phyloP scores from a whole-genome alignment of 2,329 filamentous ascomycete genomes.

The Cladosporium halotolerans region DNA sequence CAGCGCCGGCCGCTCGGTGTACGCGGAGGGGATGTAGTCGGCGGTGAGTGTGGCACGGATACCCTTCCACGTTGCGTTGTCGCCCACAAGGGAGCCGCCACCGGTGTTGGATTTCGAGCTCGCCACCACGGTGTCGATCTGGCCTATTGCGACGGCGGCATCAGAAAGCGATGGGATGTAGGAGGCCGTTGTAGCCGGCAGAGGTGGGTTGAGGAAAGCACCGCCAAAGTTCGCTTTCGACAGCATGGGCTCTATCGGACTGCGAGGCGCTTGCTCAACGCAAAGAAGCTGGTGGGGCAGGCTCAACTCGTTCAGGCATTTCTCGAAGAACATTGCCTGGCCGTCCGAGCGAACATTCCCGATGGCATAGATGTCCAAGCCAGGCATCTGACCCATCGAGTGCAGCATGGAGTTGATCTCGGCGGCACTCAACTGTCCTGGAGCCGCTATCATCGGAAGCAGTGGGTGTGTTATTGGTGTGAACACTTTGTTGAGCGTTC shows the following conservation, averaged over 20 bases:
- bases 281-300: slow-evolving; percentile 75
- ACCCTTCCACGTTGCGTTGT: slow-evolving; percentile 81
- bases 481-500: slow-evolving; percentile 78
- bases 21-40: slow-evolving; percentile 77
- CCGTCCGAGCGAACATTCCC: slow-evolving; percentile 66
- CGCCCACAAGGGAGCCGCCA: slow-evolving; percentile 56
- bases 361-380: slow-evolving; percentile 74
- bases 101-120: slow-evolving; percentile 29
- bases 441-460: slow-evolving; percentile 75
- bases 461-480: slow-evolving; percentile 83
- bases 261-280: slow-evolving; percentile 63
- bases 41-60: slow-evolving; percentile 74
- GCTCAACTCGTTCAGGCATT: slow-evolving; percentile 55
- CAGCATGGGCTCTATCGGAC: slow-evolving; percentile 64
- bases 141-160: slow-evolving; percentile 69
- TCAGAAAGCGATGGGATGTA: slow-evolving; percentile 64
- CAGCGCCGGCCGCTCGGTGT: slow-evolving; percentile 67
- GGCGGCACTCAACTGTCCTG: slow-evolving; percentile 76
- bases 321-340: slow-evolving; percentile 80
- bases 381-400: slow-evolving; percentile 72
- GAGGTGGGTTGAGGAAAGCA: slow-evolving; percentile 70
- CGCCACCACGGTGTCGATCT: slow-evolving; percentile 75
- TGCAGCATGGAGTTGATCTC: slow-evolving; percentile 77
- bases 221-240: slow-evolving; percentile 72
- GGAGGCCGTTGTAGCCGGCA: slow-evolving; percentile 46